phyloP scores from a whole-genome alignment of 176 grass and related monocot genomes.

The Cenchrus purpureus region DNA sequence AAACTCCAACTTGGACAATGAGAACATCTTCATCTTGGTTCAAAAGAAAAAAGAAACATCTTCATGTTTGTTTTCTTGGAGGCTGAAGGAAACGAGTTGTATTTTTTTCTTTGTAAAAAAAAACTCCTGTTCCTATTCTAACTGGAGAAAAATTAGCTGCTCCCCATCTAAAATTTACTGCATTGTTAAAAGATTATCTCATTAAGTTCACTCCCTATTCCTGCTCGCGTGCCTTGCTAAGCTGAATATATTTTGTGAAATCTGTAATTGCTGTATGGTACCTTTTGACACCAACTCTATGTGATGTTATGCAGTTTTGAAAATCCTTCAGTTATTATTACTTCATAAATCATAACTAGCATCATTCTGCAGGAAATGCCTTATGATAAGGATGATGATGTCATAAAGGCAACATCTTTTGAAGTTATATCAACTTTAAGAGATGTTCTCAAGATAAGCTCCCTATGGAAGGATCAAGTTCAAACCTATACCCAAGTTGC shows the following conservation, averaged over 20 bases:
- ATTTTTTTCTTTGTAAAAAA: background rate
- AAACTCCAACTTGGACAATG: background rate
- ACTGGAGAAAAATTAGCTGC: background rate
- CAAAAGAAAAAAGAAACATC: background rate
- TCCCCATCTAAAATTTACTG: background rate
- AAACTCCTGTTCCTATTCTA: slow-evolving; percentile 13
- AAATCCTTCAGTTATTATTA: background rate
- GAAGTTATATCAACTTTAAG: slow-evolving; percentile 98
- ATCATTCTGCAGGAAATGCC: slow-evolving; percentile 69
- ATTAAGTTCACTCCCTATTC: background rate
- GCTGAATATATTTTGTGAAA: slow-evolving; percentile 10
- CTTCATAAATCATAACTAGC: slow-evolving; percentile 1
- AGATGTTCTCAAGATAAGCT: slow-evolving; percentile 86
- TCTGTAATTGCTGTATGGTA: slow-evolving; percentile 13
- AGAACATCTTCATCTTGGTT: background rate
- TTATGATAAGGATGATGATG: slow-evolving; percentile 90
- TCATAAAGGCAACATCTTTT: slow-evolving; percentile 94
- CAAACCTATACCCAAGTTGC: slow-evolving; percentile 90
- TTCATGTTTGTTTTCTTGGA: background rate
- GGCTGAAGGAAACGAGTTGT: background rate
- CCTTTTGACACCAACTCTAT: slow-evolving; percentile 14
- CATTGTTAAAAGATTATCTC: background rate
- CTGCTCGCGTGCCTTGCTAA: background rate
- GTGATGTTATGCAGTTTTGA: background rate
- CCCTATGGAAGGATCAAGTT: slow-evolving; percentile 94